These are phyloP conservation scores for Acacia pycnantha DNA, from an alignment of 331 rosid species.

Conservation along the genomic window DNA sequence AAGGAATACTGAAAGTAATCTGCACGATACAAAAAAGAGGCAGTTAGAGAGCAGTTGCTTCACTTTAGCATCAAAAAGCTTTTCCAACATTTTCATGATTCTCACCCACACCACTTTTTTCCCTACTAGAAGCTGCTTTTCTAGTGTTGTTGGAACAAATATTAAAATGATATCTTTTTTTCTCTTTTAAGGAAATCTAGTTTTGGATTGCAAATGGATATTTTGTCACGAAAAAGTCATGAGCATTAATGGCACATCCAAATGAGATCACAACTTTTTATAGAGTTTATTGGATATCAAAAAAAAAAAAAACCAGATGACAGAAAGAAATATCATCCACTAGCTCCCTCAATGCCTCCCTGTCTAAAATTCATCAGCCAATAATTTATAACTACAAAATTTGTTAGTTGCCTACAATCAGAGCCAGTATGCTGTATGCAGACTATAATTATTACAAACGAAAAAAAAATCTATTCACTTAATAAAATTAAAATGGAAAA, in stretches of 20 bases:
- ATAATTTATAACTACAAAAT: background rate
- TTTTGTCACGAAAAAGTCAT: conserved; percentile 25
- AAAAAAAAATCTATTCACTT: too few relatives aligned
- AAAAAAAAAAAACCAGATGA: too few relatives aligned
- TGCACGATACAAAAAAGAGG: conserved; percentile 22
- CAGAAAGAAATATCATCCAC: background rate
- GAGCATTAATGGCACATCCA: conserved; percentile 17
- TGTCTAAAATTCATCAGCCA: conserved; percentile 6
- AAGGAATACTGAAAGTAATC: conserved; percentile 82
- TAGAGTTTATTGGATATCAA: background rate
- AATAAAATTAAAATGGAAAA: too few relatives aligned
- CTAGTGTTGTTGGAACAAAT: background rate
- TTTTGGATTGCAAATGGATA: conserved; percentile 7
- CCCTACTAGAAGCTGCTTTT: background rate
- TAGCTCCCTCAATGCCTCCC: background rate
- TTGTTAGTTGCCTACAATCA: too few relatives aligned
- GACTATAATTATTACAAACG: too few relatives aligned
- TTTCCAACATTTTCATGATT: background rate
- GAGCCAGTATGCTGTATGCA: too few relatives aligned
- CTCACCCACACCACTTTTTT: background rate
- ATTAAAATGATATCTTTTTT: background rate
- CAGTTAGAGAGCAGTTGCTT: background rate
- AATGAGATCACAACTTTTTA: conserved; percentile 14
- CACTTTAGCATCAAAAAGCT: background rate
- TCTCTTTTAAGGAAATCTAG: background rate